Conservation (phyloP, 1,139 yeast species). For the Pichia norvegensis region DNA sequence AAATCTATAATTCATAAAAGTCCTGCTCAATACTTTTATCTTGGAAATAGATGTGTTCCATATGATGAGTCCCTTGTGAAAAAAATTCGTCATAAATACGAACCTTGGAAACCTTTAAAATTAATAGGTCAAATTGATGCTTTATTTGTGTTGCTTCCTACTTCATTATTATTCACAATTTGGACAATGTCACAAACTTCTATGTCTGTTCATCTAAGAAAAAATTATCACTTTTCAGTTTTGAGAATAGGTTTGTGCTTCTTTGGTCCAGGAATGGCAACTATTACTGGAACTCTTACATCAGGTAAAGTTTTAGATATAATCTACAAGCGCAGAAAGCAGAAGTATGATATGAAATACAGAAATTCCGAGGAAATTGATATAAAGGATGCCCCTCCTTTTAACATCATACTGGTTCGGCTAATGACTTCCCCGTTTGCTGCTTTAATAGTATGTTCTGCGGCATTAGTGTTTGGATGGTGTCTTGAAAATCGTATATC, state of each 20-base stretch:
- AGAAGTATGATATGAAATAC: conserved; percentile 23
- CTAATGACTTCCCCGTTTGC: conserved; percentile 35
- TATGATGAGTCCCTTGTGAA: conserved; percentile 20
- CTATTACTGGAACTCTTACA: conserved; percentile 41
- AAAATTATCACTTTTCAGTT: conserved; percentile 41
- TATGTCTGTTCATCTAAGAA: conserved; percentile 45
- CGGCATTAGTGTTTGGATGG: conserved; percentile 63
- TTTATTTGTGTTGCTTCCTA: conserved; percentile 35
- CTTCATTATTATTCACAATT: conserved; percentile 53
- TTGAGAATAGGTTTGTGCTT: conserved; percentile 57
- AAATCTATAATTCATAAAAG: conserved; percentile 33
- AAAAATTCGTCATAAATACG: conserved; percentile 20
- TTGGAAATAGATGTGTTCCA: conserved; percentile 21
- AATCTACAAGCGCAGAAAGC: conserved; percentile 31
- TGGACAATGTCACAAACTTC: conserved; percentile 70
- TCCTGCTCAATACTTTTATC: conserved; percentile 30
- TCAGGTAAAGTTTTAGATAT: conserved; percentile 44
- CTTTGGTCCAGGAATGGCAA: conserved; percentile 54
- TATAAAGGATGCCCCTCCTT: conserved; percentile 17
- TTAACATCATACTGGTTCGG: conserved; percentile 43
- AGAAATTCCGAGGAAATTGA: not conserved
- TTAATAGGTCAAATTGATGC: conserved; percentile 33
- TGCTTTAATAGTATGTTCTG: conserved; percentile 30
- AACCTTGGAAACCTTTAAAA: conserved; percentile 40
- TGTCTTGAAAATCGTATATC: conserved; percentile 42